These are phyloP conservation scores for Jimgerdemannia lactiflua DNA, from an alignment of 192 early-diverging fungal genomes.

Conservation along the genomic window DNA sequence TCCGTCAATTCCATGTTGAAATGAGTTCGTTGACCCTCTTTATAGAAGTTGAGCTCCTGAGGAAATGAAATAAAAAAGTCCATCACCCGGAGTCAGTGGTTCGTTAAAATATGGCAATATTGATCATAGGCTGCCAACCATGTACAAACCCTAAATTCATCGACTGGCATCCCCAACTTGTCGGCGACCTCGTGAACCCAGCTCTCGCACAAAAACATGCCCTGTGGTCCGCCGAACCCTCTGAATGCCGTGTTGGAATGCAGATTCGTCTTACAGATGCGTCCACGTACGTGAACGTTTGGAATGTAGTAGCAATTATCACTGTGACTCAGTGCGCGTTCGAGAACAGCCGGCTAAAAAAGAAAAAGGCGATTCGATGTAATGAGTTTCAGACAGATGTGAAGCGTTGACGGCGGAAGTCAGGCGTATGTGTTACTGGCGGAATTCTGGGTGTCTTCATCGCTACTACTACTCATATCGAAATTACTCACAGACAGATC, in stretches of 20 bases:
- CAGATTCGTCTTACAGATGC: slow-evolving; percentile 78
- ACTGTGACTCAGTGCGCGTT: slow-evolving; percentile 70
- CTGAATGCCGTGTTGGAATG: slow-evolving; percentile 89
- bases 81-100: too few relatives aligned
- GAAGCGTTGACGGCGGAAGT: too few relatives aligned
- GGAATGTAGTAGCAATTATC: slow-evolving; percentile 86
- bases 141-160: too few relatives aligned
- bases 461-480: too few relatives aligned
- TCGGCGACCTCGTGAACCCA: slow-evolving; percentile 80
- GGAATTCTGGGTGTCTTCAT: too few relatives aligned
- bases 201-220: slow-evolving; percentile 79
- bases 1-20: slow-evolving; percentile 66
- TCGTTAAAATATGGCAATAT: too few relatives aligned
- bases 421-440: too few relatives aligned
- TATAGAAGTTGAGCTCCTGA: slow-evolving; percentile 74
- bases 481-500: too few relatives aligned
- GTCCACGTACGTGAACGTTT: slow-evolving; percentile 61
- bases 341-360: slow-evolving; percentile 67
- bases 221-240: slow-evolving; percentile 85
- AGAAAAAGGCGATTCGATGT: too few relatives aligned
- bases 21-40: slow-evolving; percentile 65
- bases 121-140: too few relatives aligned
- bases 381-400: too few relatives aligned
- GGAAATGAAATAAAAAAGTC: too few relatives aligned
- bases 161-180: slow-evolving; percentile 55